phyloP scores from a whole-genome alignment of 2,329 filamentous ascomycete species.

The Trichoderma endophyticum region DNA sequence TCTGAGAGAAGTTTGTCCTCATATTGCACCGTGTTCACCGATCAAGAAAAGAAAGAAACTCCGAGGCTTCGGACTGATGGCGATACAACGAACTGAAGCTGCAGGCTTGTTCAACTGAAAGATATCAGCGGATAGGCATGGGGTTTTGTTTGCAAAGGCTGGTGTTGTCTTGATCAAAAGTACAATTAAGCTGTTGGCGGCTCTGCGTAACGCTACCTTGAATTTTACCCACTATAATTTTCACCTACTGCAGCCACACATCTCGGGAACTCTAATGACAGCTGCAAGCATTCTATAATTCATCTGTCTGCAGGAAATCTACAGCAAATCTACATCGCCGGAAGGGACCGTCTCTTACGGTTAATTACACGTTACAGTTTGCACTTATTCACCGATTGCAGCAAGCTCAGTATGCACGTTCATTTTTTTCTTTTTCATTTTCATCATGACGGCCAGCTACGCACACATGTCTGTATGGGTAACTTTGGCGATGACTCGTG shows the following conservation, averaged over 20 bases:
- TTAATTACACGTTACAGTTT: neutral
- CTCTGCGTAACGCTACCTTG: neutral
- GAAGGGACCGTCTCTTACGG: neutral
- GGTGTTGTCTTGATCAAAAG: neutral
- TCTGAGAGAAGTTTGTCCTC: neutral
- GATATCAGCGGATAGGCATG: neutral
- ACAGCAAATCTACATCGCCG: neutral
- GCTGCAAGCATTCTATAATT: neutral
- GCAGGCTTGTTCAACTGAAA: neutral
- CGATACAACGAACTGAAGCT: neutral
- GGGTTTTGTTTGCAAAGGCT: neutral
- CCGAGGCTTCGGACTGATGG: neutral
- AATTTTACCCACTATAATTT: neutral
- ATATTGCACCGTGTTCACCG: neutral
- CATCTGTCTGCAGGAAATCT: neutral
- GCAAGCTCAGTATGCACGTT: slow-evolving; percentile 3
- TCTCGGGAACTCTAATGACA: neutral
- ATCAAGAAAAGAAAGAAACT: neutral
- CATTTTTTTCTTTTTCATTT: slow-evolving; percentile 16
- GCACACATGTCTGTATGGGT: slow-evolving; percentile 31
- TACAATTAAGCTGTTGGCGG: neutral
- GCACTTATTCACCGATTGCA: neutral
- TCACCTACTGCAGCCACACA: neutral
- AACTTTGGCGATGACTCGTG: slow-evolving; percentile 33
- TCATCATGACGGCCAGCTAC: slow-evolving; percentile 31